Percentiles rank a stretch among this genome's conserved stretches.
phyloP scores from a whole-genome alignment of 805 yeast species.

The Ogataea nonfermentans region DNA sequence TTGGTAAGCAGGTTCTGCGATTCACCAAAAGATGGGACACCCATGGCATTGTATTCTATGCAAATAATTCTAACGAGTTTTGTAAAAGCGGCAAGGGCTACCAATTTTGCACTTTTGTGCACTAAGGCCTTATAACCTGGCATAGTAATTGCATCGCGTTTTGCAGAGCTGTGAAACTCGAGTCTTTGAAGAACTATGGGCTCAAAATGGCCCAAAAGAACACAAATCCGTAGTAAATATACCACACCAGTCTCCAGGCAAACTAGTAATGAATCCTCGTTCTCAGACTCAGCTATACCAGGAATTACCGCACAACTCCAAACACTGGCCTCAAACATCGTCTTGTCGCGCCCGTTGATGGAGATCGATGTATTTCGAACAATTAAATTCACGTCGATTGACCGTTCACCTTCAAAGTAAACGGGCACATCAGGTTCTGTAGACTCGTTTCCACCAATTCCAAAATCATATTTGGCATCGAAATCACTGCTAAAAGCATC shows the following conservation, averaged over 20 bases:
- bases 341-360: conserved; percentile 19
- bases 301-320: conserved; percentile 26
- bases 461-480: conserved; percentile 23
- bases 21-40: conserved; percentile 18
- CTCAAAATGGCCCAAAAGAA: conserved; percentile 15
- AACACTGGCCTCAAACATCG: conserved; percentile 22
- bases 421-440: conserved; percentile 5
- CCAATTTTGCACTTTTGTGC: conserved; percentile 19
- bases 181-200: conserved; percentile 26
- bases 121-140: conserved; percentile 21
- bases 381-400: conserved; percentile 19
- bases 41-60: conserved; percentile 19
- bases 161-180: neutral
- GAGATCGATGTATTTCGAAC: conserved; percentile 26
- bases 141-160: neutral
- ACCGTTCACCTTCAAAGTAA: neutral
- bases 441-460: conserved; percentile 1
- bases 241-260: conserved; percentile 24
- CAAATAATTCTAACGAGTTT: conserved; percentile 20
- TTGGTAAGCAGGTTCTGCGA: conserved; percentile 25
- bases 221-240: conserved; percentile 22
- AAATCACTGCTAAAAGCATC: conserved; percentile 22
- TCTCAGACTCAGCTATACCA: conserved; percentile 18
- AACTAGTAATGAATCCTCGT: conserved; percentile 30
- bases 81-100: conserved; percentile 27